Evolutionary conservation across 106 monocot species (phyloP).

Genomic region (Acorus gramineus): DNA sequence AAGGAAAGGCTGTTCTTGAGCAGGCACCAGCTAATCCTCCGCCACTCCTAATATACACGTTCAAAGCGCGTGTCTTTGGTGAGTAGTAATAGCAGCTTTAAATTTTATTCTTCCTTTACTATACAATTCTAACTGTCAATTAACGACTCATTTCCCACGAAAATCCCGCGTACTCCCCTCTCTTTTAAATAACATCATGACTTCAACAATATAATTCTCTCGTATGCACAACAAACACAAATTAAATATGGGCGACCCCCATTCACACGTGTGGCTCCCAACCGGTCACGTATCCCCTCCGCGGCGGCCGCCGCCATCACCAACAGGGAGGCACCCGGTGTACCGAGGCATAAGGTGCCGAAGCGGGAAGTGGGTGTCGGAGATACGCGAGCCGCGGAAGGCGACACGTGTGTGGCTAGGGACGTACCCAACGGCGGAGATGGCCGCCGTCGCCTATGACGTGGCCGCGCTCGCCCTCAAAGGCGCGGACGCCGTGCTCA

Average conservation of each 20-base stretch:
- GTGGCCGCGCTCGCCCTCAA: slow-evolving; percentile 28
- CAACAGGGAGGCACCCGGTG: neutral
- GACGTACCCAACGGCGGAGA: slow-evolving; percentile 31
- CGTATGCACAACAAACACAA: neutral
- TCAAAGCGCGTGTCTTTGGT: no score
- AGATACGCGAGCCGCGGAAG: slow-evolving; percentile 40
- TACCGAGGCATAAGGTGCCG: slow-evolving; percentile 32
- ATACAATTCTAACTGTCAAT: no score
- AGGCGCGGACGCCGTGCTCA: slow-evolving; percentile 20
- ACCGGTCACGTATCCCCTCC: neutral
- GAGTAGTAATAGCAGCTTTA: no score
- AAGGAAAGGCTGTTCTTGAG: no score
- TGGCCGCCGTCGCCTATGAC: slow-evolving; percentile 39
- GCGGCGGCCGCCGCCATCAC: neutral
- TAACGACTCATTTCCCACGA: slow-evolving; percentile 1
- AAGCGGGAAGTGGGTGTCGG: slow-evolving; percentile 42
- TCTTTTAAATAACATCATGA: neutral
- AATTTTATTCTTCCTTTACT: no score
- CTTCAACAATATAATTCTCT: no score
- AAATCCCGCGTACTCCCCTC: neutral
- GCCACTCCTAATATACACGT: no score
- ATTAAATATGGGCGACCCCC: neutral
- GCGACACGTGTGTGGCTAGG: slow-evolving; percentile 36
- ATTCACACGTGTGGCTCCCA: no score
- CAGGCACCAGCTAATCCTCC: no score